These are phyloP conservation scores for Graphilbum fragrans DNA, from an alignment of 2,329 filamentous ascomycete genomes.

Conservation along the genomic window DNA sequence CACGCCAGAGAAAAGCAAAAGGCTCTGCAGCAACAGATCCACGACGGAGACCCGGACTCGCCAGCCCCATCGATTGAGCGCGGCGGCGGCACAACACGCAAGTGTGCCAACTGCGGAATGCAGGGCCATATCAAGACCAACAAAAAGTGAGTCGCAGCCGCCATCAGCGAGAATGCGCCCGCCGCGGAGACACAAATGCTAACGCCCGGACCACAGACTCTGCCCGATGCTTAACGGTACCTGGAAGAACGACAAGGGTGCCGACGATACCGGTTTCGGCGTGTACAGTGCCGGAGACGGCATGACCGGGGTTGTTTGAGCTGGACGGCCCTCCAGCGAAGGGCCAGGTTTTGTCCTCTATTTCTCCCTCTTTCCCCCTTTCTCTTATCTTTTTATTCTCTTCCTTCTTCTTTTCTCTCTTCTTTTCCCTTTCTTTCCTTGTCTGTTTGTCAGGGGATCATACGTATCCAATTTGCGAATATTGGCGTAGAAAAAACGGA, in stretches of 20 bases:
- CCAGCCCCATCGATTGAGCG: constrained; percentile 39
- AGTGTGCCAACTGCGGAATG: constrained; percentile 95
- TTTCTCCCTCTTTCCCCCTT: neutral
- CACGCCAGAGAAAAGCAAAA: constrained; percentile 88
- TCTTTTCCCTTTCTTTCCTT: too few relatives aligned
- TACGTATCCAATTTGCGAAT: too few relatives aligned
- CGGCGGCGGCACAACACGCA: constrained; percentile 64
- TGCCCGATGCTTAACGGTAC: constrained; percentile 80
- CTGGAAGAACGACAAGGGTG: constrained; percentile 48
- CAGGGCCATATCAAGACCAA: constrained; percentile 98
- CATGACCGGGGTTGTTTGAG: constrained; percentile 5
- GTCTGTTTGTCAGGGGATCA: too few relatives aligned
- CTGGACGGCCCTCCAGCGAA: too few relatives aligned
- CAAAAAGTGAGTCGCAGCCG: constrained; percentile 67
- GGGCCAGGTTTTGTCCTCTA: neutral
- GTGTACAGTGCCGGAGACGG: constrained; percentile 25
- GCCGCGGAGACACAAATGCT: too few relatives aligned
- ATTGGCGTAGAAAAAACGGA: too few relatives aligned
- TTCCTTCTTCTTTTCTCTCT: too few relatives aligned
- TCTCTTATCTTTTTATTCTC: too few relatives aligned
- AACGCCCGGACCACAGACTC: constrained; percentile 36
- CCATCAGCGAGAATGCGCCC: too few relatives aligned
- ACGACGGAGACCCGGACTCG: constrained; percentile 33
- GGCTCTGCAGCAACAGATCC: constrained; percentile 38
- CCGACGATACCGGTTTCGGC: constrained; percentile 48